Conservation (phyloP, 805 yeast genomes). For the Debaryomyces castellii region DNA sequence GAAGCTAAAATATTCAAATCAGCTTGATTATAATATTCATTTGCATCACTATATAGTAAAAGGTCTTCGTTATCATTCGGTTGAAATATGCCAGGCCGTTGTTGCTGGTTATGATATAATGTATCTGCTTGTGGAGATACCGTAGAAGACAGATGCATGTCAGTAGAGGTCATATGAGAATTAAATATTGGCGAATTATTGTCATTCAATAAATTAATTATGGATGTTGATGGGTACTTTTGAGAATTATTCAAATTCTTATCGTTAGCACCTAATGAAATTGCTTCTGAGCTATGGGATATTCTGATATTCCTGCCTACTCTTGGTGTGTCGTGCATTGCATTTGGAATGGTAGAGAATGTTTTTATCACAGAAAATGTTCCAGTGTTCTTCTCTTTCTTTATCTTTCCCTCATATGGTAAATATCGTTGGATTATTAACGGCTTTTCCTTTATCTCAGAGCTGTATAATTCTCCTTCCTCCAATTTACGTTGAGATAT, state of each 20-base stretch:
- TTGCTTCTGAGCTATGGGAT: background rate
- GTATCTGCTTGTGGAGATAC: background rate
- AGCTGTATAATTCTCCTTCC: background rate
- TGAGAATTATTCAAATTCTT: background rate
- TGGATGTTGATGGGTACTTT: constrained; percentile 2
- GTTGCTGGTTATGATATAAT: background rate
- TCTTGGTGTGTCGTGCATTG: background rate
- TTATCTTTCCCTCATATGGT: background rate
- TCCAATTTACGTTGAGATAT: constrained; percentile 14
- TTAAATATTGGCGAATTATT: constrained; percentile 1
- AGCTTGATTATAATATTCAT: constrained; percentile 15
- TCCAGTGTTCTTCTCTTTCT: background rate
- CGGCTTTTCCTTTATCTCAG: background rate
- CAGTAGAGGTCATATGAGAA: background rate
- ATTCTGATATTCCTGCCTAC: background rate
- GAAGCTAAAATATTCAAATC: constrained; percentile 37
- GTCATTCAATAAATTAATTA: constrained; percentile 4
- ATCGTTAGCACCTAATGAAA: background rate
- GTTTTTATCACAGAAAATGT: background rate
- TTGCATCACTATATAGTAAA: background rate
- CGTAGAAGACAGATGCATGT: background rate
- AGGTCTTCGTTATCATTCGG: background rate
- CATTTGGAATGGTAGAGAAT: background rate
- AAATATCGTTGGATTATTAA: constrained; percentile 4
- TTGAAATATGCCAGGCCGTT: background rate